phyloP scores from a whole-genome alignment of 345 rosid species.

The Microthlaspi erraticum region DNA sequence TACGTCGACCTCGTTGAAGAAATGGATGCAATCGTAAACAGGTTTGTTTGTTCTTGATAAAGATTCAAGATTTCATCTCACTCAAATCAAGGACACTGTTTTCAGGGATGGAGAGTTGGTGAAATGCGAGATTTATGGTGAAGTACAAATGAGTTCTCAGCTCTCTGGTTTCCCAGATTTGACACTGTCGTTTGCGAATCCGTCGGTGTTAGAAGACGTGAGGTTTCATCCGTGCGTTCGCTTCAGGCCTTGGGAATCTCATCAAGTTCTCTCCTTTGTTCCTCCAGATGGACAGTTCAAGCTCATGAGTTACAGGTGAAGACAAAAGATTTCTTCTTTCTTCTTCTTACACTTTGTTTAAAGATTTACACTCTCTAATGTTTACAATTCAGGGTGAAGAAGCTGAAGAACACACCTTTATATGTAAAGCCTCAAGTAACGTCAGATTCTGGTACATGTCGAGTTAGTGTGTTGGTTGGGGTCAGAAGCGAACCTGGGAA shows the following conservation, averaged over 20 bases:
- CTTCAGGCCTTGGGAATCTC: constrained; percentile 95
- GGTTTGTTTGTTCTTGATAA: constrained; percentile 56
- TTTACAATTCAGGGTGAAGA: constrained; percentile 66
- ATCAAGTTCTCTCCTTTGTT: constrained; percentile 89
- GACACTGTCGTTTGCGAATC: constrained; percentile 85
- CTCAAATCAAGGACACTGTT: constrained; percentile 1
- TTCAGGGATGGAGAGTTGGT: constrained; percentile 50
- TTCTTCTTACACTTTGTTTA: background rate
- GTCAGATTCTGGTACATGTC: constrained; percentile 75
- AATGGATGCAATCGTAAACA: constrained; percentile 89
- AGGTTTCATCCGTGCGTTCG: constrained; percentile 96
- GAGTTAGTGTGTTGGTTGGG: constrained; percentile 78
- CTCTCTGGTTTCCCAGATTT: constrained; percentile 95
- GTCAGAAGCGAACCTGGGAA: constrained; percentile 85
- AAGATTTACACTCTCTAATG: background rate
- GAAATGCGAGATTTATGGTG: constrained; percentile 67
- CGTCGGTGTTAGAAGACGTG: constrained; percentile 75
- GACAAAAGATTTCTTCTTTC: background rate
- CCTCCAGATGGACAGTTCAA: constrained; percentile 98
- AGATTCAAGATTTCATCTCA: background rate
- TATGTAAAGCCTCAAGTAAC: constrained; percentile 93
- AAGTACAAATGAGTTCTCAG: constrained; percentile 86
- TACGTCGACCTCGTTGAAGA: constrained; percentile 93
- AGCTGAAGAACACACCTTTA: constrained; percentile 79
- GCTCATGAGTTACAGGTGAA: constrained; percentile 96